These are phyloP conservation scores for Sporothrix pallida DNA, from an alignment of 2,329 filamentous ascomycete genomes.

Conservation along the genomic window DNA sequence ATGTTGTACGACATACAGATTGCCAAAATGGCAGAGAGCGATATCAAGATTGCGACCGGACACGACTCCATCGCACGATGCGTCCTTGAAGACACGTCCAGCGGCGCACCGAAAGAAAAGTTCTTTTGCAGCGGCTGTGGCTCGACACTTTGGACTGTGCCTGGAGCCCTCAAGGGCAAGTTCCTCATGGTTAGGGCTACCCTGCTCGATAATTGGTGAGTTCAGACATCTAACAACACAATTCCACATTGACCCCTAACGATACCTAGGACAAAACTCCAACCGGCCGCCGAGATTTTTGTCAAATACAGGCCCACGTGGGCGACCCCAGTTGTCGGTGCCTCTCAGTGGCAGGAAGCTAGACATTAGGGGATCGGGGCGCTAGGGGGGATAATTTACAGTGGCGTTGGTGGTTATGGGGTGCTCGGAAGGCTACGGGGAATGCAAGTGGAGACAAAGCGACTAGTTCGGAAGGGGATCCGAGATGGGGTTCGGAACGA, in stretches of 20 bases:
- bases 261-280: background rate
- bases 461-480: background rate
- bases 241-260: too few species aligned
- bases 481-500: background rate
- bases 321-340: background rate
- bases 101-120: background rate
- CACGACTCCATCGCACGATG: background rate
- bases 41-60: background rate
- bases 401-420: background rate
- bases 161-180: background rate
- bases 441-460: background rate
- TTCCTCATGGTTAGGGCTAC: background rate
- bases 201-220: background rate
- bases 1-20: background rate
- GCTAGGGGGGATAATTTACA: background rate
- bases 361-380: background rate
- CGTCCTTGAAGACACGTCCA: background rate
- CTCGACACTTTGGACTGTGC: background rate
- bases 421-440: too few species aligned
- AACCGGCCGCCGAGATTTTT: background rate
- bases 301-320: background rate
- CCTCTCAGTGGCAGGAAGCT: background rate
- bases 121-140: background rate
- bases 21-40: background rate
- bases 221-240: background rate